Evolutionary conservation across 371 early-diverging fungal genomes (phyloP), one percentile per base, ranked within the genome.

Genomic region (Polyrhizophydium stewartii): DNA sequence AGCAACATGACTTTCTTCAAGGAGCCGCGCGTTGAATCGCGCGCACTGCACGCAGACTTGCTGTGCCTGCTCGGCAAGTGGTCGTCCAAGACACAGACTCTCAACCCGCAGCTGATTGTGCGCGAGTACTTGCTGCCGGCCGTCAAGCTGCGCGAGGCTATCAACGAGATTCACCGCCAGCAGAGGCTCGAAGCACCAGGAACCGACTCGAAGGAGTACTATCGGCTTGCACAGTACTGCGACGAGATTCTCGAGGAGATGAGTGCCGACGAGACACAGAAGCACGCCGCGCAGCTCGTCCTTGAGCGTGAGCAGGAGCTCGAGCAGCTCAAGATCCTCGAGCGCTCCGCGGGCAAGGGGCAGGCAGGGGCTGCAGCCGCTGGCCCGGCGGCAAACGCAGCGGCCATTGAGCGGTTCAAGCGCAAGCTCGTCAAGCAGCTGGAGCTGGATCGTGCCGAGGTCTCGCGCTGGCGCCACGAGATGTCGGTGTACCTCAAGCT

Each of bases 181-280:
- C 43, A 7, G 17, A 7, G 10, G 47, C 55, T 1, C 43, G 50
- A 28, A 53, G 61, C 46, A 45, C n/a, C 25, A 58, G 16, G 27
- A 35, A 33, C 1, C n/a, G 46, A 24, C 19, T 61, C 24, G 12
- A 50, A 63, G 21, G 56, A 31, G 7, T 71, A 70, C 52, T 73
- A 70, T 40, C 63, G 72, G 30, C 56, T 77, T 32, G 78, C 78
- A 21, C 32, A 62, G 37, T 77, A 64, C 52, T 68, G 72, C n/a
- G 78, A 77, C 58, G 62, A 52, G 3, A 59, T 64, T 41, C 73
- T 69, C 40, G 43, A 64, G 27, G 60, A 60, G 22, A 52, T 71
- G 55, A 22, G 45, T 7, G 41, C 35, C 10, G 65, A 73, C 56
- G 74, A 77, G 25, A 62, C 60, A 27, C 51, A 50, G 10, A 12